Conservation (phyloP, 1,284 basidiomycete genomes). For the Ustilago tritici region DNA sequence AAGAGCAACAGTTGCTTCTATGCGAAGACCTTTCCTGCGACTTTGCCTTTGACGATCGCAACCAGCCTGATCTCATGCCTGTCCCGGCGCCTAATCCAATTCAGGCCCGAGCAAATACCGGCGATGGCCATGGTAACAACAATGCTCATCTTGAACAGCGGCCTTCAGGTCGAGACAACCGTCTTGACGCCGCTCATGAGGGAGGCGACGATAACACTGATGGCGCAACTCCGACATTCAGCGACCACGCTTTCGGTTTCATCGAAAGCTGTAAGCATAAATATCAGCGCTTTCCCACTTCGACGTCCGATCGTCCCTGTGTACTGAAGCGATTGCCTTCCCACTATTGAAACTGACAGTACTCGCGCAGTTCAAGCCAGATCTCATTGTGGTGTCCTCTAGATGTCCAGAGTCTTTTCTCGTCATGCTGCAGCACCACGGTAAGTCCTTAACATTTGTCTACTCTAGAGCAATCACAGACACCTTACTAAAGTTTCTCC, state of each 20-base stretch:
- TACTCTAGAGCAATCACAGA: too few species aligned
- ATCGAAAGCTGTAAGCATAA: slow-evolving; percentile 33
- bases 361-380: slow-evolving; percentile 37
- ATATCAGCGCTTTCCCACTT: not conserved
- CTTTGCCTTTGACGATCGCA: slow-evolving; percentile 19
- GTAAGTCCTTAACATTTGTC: slow-evolving; percentile 8
- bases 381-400: slow-evolving; percentile 33
- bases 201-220: not conserved
- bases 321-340: not conserved
- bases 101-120: too few species aligned
- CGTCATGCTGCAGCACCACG: slow-evolving; percentile 15
- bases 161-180: not conserved
- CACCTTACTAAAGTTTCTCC: not conserved
- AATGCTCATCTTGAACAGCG: not conserved
- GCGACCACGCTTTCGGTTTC: slow-evolving; percentile 12
- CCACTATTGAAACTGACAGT: slow-evolving; percentile 12
- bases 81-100: not conserved
- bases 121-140: not conserved
- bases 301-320: not conserved
- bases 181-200: too few species aligned
- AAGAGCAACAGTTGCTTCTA: slow-evolving; percentile 41
- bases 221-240: not conserved
- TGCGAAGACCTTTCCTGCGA: slow-evolving; percentile 45
- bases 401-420: slow-evolving; percentile 26
- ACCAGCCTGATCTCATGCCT: not conserved